Evolutionary conservation across 2,329 filamentous ascomycete genomes (phyloP).

Genomic region (Botrytis sinoallii): DNA sequence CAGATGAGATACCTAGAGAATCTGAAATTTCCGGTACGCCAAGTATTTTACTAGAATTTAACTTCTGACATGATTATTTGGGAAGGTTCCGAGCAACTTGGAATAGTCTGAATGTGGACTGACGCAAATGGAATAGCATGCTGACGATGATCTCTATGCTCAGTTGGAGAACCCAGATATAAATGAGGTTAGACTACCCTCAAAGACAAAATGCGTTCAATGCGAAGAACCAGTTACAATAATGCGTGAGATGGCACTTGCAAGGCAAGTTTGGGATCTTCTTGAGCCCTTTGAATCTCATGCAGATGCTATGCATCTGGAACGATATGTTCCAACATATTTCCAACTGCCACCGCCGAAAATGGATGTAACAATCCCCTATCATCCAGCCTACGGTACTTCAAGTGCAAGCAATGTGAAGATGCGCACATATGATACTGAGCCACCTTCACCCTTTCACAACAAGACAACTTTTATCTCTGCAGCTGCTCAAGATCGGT

Average conservation of each 20-base stretch:
- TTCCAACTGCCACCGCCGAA: conserved; percentile 40
- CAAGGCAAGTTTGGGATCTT: conserved; percentile 40
- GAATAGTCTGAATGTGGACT: conserved; percentile 2
- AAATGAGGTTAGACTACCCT: conserved; percentile 29
- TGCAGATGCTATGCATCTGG: conserved; percentile 41
- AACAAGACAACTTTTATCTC: conserved; percentile 21
- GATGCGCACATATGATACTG: conserved; percentile 16
- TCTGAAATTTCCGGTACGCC: conserved; percentile 36
- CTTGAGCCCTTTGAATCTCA: conserved; percentile 40
- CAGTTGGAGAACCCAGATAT: conserved; percentile 27
- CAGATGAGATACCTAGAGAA: conserved; percentile 36
- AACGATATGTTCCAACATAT: conserved; percentile 40
- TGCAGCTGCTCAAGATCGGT: conserved; percentile 19
- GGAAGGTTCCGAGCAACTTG: background rate
- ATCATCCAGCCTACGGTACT: conserved; percentile 24
- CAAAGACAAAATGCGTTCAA: conserved; percentile 37
- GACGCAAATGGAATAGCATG: conserved; percentile 13
- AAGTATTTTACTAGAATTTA: background rate
- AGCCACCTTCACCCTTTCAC: conserved; percentile 22
- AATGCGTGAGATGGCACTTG: conserved; percentile 40
- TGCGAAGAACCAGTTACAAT: conserved; percentile 39
- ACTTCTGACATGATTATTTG: background rate
- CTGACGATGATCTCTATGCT: conserved; percentile 19
- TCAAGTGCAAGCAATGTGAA: conserved; percentile 20
- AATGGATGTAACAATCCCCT: conserved; percentile 27